A percentile compares a stretch with the other conserved stretches of the same genome.
Evolutionary conservation across 225 moss, liverwort and hornwort species (phyloP).

Genomic region (Bryum argenteum): DNA sequence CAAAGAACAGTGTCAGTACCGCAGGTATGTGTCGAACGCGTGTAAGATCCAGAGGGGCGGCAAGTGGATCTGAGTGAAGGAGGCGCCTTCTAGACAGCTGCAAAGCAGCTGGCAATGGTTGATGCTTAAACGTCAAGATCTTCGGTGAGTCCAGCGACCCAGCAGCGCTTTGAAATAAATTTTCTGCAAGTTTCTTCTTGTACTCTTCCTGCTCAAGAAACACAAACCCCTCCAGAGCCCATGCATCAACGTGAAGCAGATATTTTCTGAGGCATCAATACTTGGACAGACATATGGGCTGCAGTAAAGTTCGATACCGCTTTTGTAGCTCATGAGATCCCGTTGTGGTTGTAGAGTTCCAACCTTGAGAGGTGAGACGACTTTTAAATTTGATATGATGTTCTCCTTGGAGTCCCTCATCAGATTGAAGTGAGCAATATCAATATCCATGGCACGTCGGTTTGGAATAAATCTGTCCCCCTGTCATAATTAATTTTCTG

Average conservation of each 20-base stretch:
- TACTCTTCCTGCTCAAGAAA: conserved; percentile 76
- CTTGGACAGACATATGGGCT: neutral
- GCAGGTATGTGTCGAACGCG: conserved; percentile 69
- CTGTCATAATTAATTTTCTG: conserved; percentile 22
- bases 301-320: neutral
- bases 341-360: neutral
- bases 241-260: conserved; percentile 9
- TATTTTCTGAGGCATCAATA: neutral
- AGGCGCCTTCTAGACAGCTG: conserved; percentile 41
- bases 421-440: conserved; percentile 41
- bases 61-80: conserved; percentile 42
- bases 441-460: conserved; percentile 45
- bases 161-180: conserved; percentile 62
- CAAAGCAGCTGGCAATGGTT: conserved; percentile 32
- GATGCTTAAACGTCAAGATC: conserved; percentile 73
- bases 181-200: conserved; percentile 78
- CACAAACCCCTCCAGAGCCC: neutral
- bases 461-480: conserved; percentile 47
- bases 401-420: conserved; percentile 40
- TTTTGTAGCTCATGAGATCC: conserved; percentile 1
- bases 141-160: conserved; percentile 55
- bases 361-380: conserved; percentile 45
- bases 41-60: conserved; percentile 36
- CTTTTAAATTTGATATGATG: conserved; percentile 35
- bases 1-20: conserved; percentile 36